Conservation (phyloP, 1,139 yeast genomes). For the Diutina scorzettiae region DNA sequence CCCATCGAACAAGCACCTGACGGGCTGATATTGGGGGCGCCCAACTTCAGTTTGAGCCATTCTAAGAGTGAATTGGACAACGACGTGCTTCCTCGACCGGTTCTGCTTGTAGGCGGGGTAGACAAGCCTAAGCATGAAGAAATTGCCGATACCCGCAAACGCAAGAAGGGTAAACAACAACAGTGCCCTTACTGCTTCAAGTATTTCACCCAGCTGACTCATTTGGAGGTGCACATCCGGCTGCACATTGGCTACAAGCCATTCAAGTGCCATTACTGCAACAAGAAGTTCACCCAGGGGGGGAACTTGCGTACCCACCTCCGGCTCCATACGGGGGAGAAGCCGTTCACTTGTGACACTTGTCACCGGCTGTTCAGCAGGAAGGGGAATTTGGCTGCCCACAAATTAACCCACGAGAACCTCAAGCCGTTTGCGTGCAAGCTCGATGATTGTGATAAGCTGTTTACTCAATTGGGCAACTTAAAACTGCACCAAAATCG, state of each 20-base stretch:
- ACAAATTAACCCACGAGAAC: conserved; percentile 67
- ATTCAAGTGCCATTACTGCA: conserved; percentile 68
- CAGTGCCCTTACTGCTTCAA: conserved; percentile 63
- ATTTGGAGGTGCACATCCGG: conserved; percentile 66
- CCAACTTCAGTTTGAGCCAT: conserved; percentile 8
- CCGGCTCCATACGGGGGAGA: conserved; percentile 84
- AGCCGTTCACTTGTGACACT: conserved; percentile 66
- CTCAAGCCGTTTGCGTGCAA: conserved; percentile 71
- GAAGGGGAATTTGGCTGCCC: conserved; percentile 85
- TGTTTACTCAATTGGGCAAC: conserved; percentile 86
- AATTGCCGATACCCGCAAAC: conserved; percentile 11
- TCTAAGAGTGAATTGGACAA: conserved; percentile 13
- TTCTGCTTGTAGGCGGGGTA: conserved; percentile 71
- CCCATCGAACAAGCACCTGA: conserved; percentile 52
- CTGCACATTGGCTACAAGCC: conserved; percentile 74
- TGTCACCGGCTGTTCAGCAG: conserved; percentile 73
- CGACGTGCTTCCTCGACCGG: conserved; percentile 42
- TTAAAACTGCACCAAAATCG: conserved; percentile 89
- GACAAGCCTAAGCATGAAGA: conserved; percentile 42
- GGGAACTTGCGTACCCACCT: conserved; percentile 84
- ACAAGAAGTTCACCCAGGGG: conserved; percentile 80
- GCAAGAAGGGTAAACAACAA: conserved; percentile 37
- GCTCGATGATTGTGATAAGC: conserved; percentile 71
- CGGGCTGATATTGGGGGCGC: conserved; percentile 36
- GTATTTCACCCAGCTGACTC: conserved; percentile 63